Evolutionary conservation across 2,329 filamentous ascomycete genomes (phyloP).

Genomic region (Curvularia spicifera): DNA sequence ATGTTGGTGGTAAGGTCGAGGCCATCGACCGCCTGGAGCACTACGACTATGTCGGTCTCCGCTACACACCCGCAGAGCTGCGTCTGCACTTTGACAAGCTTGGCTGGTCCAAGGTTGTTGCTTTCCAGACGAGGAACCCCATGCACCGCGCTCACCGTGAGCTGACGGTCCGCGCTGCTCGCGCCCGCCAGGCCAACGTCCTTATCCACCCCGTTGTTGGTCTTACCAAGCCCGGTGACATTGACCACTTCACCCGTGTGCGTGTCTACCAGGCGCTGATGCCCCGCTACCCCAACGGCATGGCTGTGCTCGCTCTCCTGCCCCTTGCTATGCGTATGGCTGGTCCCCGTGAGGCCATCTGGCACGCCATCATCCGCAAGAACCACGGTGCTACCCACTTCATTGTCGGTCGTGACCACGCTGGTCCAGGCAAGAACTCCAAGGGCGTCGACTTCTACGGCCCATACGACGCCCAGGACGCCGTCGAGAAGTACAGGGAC

Average conservation of each 20-base stretch:
- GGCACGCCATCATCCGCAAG: constrained; percentile 99
- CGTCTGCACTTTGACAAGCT: constrained; percentile 99
- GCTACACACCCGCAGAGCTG: constrained; percentile 93
- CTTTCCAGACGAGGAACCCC: constrained; percentile 96
- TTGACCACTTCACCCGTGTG: constrained; percentile 99
- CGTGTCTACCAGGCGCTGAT: constrained; percentile 98
- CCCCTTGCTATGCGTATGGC: constrained; percentile 99
- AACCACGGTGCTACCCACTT: constrained; percentile 99
- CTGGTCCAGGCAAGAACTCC: constrained; percentile 97
- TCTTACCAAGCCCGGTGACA: constrained; percentile 98
- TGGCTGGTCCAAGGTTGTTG: constrained; percentile 95
- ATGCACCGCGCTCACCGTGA: constrained; percentile 99
- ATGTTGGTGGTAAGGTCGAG: constrained; percentile 94
- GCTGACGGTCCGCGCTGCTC: constrained; percentile 94
- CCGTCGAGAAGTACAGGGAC: constrained; percentile 93
- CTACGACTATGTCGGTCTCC: constrained; percentile 97
- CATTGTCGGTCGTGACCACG: constrained; percentile 98
- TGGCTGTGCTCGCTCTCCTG: constrained; percentile 94
- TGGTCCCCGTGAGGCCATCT: constrained; percentile 96
- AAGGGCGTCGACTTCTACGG: constrained; percentile 97
- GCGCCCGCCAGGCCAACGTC: constrained; percentile 95
- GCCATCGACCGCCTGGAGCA: constrained; percentile 95
- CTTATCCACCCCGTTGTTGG: constrained; percentile 99
- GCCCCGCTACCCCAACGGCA: constrained; percentile 96
- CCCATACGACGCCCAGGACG: constrained; percentile 94